phyloP scores from a whole-genome alignment of 495 filamentous ascomycete species.

The Pyronema domesticum region DNA sequence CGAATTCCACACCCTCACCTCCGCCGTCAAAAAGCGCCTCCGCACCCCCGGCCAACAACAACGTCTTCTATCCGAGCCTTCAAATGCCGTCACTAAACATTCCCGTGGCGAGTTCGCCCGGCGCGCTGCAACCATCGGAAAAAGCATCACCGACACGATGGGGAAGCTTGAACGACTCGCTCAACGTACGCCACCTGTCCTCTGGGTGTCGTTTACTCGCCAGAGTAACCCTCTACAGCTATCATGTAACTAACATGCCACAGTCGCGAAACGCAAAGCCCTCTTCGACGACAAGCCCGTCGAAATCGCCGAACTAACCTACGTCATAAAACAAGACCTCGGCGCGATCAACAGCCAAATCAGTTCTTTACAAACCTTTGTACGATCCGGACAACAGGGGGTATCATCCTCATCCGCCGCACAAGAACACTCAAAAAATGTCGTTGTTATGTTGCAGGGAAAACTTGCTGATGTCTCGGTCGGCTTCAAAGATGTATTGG shows the following conservation, averaged over 20 bases:
- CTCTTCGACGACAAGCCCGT: conserved; percentile 92
- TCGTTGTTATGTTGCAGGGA: conserved; percentile 79
- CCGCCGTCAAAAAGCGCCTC: conserved; percentile 36
- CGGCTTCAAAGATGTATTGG: conserved; percentile 93
- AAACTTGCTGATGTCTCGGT: conserved; percentile 86
- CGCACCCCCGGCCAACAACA: conserved; percentile 28
- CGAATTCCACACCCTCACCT: conserved; percentile 84
- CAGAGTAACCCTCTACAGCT: conserved; percentile 1
- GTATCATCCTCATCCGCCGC: conserved; percentile 42
- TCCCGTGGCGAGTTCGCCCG: conserved; percentile 70
- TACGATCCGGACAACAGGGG: conserved; percentile 49
- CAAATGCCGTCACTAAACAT: conserved; percentile 12
- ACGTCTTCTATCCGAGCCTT: conserved; percentile 13
- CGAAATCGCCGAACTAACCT: conserved; percentile 91
- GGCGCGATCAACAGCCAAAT: conserved; percentile 79
- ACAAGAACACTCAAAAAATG: conserved; percentile 95
- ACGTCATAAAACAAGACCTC: conserved; percentile 93
- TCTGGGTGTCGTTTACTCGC: too few species aligned
- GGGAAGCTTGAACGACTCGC: conserved; percentile 84
- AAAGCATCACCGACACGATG: conserved; percentile 80
- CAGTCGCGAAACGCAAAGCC: conserved; percentile 88
- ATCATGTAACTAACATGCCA: not conserved
- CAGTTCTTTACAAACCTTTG: conserved; percentile 53
- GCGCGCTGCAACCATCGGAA: conserved; percentile 72
- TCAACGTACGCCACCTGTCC: conserved; percentile 40